phyloP scores from a whole-genome alignment of 345 rosid genomes.

The Eucalyptus cladocalyx region DNA sequence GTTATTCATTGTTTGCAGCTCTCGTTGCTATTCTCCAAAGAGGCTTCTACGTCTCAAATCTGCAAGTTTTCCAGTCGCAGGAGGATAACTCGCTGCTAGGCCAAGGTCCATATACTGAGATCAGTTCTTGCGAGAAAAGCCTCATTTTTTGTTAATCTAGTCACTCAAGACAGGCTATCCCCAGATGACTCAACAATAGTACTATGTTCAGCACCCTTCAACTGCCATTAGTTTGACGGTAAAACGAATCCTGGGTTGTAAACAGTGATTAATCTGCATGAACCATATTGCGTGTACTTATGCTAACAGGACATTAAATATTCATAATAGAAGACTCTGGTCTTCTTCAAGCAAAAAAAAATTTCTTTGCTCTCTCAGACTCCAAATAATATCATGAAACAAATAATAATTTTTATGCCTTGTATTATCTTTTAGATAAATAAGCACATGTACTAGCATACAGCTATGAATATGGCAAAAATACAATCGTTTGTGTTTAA shows the following conservation, averaged over 20 bases:
- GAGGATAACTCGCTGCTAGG: neutral
- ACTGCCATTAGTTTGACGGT: neutral
- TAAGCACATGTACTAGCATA: neutral
- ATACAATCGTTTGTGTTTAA: neutral
- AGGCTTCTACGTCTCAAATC: neutral
- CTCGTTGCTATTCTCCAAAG: neutral
- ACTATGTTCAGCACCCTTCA: neutral
- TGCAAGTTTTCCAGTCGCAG: neutral
- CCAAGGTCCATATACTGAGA: neutral
- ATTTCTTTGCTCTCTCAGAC: neutral
- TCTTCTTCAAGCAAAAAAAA: neutral
- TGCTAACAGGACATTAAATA: neutral
- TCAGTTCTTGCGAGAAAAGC: neutral
- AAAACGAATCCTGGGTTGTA: neutral
- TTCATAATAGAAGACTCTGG: neutral
- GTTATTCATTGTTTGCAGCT: neutral
- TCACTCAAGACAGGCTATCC: neutral
- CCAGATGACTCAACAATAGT: neutral
- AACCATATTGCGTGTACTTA: neutral
- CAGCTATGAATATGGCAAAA: neutral
- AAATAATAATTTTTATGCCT: neutral
- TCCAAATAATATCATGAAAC: neutral
- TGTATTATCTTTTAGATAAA: neutral
- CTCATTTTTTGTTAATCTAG: neutral
- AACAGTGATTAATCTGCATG: neutral